phyloP scores from a whole-genome alignment of 768 basidiomycete species.

The Sporobolomyces phaffii region DNA sequence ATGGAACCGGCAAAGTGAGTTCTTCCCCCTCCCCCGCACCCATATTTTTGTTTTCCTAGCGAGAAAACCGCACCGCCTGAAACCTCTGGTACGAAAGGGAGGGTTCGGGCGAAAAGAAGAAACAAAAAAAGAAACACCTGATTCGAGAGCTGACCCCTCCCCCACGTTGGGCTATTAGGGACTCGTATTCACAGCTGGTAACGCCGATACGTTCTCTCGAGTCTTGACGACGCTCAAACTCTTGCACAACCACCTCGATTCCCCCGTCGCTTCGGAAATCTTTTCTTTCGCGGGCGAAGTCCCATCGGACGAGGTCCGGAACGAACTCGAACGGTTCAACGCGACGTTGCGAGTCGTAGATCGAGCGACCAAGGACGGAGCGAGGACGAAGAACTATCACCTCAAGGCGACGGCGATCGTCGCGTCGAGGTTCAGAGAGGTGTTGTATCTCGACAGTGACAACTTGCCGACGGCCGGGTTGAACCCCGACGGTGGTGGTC shows the following conservation, averaged over 20 bases:
- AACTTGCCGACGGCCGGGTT: constrained; percentile 42
- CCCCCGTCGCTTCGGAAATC: constrained; percentile 42
- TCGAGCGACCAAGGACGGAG: not conserved
- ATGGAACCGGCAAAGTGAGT: constrained; percentile 14
- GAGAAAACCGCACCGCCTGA: too few relatives aligned
- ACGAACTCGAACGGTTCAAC: constrained; percentile 45
- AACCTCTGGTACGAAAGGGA: too few relatives aligned
- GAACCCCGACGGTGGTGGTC: not conserved
- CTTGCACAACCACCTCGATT: constrained; percentile 37
- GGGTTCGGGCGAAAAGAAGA: too few relatives aligned
- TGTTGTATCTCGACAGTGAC: constrained; percentile 48
- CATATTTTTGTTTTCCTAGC: too few relatives aligned
- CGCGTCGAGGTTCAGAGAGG: constrained; percentile 44
- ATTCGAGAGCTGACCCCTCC: too few relatives aligned
- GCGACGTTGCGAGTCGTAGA: constrained; percentile 43
- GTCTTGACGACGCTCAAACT: constrained; percentile 40
- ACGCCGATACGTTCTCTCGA: constrained; percentile 45
- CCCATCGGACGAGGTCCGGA: constrained; percentile 38
- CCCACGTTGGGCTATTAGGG: too few relatives aligned
- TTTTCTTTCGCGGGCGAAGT: constrained; percentile 49
- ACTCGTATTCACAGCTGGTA: constrained; percentile 47
- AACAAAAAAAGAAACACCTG: too few relatives aligned
- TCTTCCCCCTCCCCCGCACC: not conserved
- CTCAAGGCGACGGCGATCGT: constrained; percentile 43
- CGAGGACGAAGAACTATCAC: constrained; percentile 36